phyloP scores from a whole-genome alignment of 495 filamentous ascomycete genomes.

The Glutinoglossum americanum region DNA sequence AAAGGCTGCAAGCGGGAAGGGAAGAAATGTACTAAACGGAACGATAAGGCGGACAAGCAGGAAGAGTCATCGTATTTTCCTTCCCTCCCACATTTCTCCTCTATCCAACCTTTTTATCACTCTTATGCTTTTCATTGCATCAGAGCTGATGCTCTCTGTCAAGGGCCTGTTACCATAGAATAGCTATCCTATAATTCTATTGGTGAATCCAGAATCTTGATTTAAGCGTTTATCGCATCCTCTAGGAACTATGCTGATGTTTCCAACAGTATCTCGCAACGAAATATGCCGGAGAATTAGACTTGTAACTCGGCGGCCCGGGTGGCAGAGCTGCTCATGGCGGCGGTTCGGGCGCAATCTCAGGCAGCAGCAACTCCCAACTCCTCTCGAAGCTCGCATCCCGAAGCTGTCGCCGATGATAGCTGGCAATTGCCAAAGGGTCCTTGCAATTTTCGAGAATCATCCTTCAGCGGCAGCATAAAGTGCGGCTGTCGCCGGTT shows the following conservation, averaged over 20 bases:
- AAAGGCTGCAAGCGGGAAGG: neutral
- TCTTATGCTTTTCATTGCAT: neutral
- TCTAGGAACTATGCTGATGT: neutral
- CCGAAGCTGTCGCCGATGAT: neutral
- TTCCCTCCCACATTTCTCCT: neutral
- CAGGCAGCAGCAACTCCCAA: neutral
- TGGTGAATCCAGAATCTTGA: neutral
- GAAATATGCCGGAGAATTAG: neutral
- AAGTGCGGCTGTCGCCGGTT: constrained; percentile 46
- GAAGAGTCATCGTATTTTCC: constrained; percentile 1
- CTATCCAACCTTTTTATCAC: neutral
- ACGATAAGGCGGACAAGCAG: neutral
- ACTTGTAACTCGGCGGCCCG: neutral
- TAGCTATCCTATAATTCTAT: neutral
- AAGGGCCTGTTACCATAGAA: neutral
- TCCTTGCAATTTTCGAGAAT: constrained; percentile 39
- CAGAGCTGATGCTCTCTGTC: neutral
- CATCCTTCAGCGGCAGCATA: constrained; percentile 20
- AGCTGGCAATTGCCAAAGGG: constrained; percentile 15
- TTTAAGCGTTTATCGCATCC: neutral
- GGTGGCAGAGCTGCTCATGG: constrained; percentile 1
- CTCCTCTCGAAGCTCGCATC: neutral
- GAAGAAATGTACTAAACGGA: neutral
- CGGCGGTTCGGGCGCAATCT: neutral
- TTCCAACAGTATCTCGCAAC: neutral